Evolutionary conservation across 805 yeast species (phyloP).

Genomic region (Pichia sporocuriosa): DNA sequence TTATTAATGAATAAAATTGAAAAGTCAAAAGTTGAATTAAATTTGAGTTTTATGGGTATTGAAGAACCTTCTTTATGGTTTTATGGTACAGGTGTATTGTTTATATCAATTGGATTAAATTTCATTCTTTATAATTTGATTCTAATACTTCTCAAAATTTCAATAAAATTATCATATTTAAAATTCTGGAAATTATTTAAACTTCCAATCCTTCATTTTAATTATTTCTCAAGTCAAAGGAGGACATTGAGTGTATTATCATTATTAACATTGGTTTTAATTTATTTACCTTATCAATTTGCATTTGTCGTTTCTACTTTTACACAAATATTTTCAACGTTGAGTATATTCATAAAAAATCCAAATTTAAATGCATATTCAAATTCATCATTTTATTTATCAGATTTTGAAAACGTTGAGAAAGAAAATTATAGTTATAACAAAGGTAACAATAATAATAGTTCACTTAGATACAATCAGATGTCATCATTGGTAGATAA

Average conservation of each 20-base stretch:
- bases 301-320: slow-evolving; percentile 56
- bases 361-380: slow-evolving; percentile 9
- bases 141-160: slow-evolving; percentile 12
- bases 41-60: slow-evolving; percentile 63
- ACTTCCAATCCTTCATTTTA: slow-evolving; percentile 14
- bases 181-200: slow-evolving; percentile 5
- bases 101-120: slow-evolving; percentile 40
- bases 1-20: slow-evolving; percentile 36
- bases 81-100: slow-evolving; percentile 51
- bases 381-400: not conserved
- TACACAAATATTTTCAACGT: slow-evolving; percentile 39
- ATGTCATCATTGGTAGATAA: no score
- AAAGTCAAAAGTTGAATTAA: slow-evolving; percentile 33
- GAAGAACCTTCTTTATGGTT: slow-evolving; percentile 50
- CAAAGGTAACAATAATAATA: not conserved
- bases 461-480: no score
- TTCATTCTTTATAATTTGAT: slow-evolving; percentile 28
- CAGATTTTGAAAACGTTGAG: not conserved
- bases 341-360: slow-evolving; percentile 1
- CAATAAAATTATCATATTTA: not conserved
- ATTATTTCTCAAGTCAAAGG: slow-evolving; percentile 15
- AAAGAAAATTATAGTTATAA: not conserved
- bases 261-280: slow-evolving; percentile 13
- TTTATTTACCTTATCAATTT: slow-evolving; percentile 76
- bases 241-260: slow-evolving; percentile 12